phyloP scores from a whole-genome alignment of 2,329 filamentous ascomycete species.

The Aureobasidium melanogenum region DNA sequence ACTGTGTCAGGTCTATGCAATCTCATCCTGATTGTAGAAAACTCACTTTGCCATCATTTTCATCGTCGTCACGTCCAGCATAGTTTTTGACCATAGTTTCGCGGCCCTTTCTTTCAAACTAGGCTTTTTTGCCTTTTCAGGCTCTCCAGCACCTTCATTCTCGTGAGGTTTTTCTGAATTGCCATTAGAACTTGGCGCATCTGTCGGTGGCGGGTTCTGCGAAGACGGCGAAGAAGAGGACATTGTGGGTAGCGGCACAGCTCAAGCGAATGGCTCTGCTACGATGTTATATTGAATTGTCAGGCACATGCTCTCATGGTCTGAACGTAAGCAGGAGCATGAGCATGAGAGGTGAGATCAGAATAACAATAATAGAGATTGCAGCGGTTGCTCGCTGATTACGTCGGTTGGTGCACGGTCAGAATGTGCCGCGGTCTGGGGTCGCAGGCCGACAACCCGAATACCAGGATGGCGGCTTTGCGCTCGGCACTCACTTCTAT shows the following conservation, averaged over 20 bases:
- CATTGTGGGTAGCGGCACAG: not conserved
- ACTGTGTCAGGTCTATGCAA: not conserved
- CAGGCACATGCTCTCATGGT: not conserved
- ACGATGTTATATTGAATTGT: not conserved
- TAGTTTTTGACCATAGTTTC: constrained; percentile 13
- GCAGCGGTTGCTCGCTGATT: not conserved
- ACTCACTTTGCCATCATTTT: constrained; percentile 24
- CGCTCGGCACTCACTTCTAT: not conserved
- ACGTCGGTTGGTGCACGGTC: not conserved
- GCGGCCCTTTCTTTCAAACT: constrained; percentile 15
- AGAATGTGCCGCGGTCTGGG: not conserved
- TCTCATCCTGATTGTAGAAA: not conserved
- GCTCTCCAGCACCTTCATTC: not conserved
- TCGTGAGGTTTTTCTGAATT: not conserved
- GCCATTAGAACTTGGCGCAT: not conserved
- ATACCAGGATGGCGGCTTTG: not conserved
- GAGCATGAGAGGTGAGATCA: not conserved
- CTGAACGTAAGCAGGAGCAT: not conserved
- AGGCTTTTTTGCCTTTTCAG: constrained; percentile 16
- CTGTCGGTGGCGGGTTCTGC: not conserved
- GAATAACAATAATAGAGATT: constrained; percentile 11
- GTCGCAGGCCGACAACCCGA: no score
- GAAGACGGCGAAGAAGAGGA: not conserved
- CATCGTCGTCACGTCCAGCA: constrained; percentile 23
- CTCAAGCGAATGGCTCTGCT: constrained; percentile 8